Evolutionary conservation across 345 rosid species (phyloP).

Genomic region (Populus ilicifolia): DNA sequence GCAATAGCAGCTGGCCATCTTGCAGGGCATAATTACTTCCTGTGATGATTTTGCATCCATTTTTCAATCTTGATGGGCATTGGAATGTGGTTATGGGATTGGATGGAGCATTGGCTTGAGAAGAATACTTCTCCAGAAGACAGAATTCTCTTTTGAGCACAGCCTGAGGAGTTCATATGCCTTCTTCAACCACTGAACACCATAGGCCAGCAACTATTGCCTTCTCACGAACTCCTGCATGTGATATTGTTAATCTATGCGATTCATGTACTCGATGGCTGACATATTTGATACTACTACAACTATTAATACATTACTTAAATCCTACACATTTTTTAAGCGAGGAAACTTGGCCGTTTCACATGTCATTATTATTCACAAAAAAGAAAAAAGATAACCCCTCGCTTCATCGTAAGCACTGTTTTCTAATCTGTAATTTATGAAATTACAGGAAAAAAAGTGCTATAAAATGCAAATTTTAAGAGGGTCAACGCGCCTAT

Average conservation of each 20-base stretch:
- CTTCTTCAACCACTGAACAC: slow-evolving; percentile 1
- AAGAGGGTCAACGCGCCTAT: too few relatives aligned
- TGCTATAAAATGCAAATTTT: too few relatives aligned
- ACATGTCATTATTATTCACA: too few relatives aligned
- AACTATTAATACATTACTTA: slow-evolving; percentile 5
- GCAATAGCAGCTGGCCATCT: slow-evolving; percentile 1
- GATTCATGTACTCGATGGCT: slow-evolving; percentile 1
- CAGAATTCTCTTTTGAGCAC: not conserved
- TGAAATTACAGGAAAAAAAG: too few relatives aligned
- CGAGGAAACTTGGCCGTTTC: too few relatives aligned
- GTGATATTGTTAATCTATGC: slow-evolving; percentile 12
- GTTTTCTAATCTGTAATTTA: too few relatives aligned
- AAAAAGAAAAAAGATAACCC: too few relatives aligned
- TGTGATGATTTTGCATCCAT: not conserved
- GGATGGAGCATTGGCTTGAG: not conserved
- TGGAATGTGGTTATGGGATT: not conserved
- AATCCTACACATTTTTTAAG: not conserved
- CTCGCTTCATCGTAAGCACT: too few relatives aligned
- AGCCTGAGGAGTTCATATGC: not conserved
- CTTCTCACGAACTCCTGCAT: not conserved
- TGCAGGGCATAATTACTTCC: slow-evolving; percentile 1
- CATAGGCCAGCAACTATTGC: not conserved
- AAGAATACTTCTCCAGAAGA: not conserved
- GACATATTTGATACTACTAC: not conserved
- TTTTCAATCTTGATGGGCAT: not conserved